Evolutionary conservation across 352 stramenopile species (phyloP).

Genomic region (Phytopythium montanum): DNA sequence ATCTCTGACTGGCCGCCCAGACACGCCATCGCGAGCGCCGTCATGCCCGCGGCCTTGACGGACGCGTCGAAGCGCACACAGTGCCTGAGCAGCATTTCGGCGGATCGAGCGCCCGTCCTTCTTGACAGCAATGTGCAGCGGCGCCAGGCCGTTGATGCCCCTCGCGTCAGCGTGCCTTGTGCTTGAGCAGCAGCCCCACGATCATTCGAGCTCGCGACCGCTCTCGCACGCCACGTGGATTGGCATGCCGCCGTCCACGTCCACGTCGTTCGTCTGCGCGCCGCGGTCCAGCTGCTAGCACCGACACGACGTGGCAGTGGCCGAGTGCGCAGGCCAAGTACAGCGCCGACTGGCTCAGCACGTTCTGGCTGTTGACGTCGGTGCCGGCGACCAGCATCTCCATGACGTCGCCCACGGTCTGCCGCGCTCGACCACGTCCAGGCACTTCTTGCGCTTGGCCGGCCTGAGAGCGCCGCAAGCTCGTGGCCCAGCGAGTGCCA

Average conservation of each 20-base stretch:
- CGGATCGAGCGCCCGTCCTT: slow-evolving; percentile 40
- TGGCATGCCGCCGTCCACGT: slow-evolving; percentile 45
- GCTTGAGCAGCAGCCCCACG: slow-evolving; percentile 55
- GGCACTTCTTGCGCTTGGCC: slow-evolving; percentile 61
- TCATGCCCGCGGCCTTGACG: slow-evolving; percentile 38
- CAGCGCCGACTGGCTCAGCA: slow-evolving; percentile 47
- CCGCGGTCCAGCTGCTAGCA: slow-evolving; percentile 71
- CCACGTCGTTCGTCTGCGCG: slow-evolving; percentile 47
- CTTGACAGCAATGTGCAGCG: slow-evolving; percentile 65
- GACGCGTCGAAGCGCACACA: slow-evolving; percentile 47
- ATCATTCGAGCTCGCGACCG: slow-evolving; percentile 48
- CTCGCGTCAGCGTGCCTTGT: slow-evolving; percentile 43
- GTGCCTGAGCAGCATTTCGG: slow-evolving; percentile 37
- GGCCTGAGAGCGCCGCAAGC: slow-evolving; percentile 70
- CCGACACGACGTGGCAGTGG: slow-evolving; percentile 53
- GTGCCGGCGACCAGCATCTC: slow-evolving; percentile 56
- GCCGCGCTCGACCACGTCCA: slow-evolving; percentile 50
- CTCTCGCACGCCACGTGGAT: slow-evolving; percentile 61
- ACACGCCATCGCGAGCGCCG: slow-evolving; percentile 69
- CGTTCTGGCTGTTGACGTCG: slow-evolving; percentile 48
- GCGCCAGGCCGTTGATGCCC: slow-evolving; percentile 42
- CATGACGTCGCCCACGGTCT: slow-evolving; percentile 52
- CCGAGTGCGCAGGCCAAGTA: slow-evolving; percentile 57
- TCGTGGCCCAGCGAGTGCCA: slow-evolving; percentile 78
- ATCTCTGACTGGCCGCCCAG: slow-evolving; percentile 50